Evolutionary conservation across 2,329 filamentous ascomycete species (phyloP), one percentile per base, ranked within the genome.

Genomic region (Aspergillus sp.): DNA sequence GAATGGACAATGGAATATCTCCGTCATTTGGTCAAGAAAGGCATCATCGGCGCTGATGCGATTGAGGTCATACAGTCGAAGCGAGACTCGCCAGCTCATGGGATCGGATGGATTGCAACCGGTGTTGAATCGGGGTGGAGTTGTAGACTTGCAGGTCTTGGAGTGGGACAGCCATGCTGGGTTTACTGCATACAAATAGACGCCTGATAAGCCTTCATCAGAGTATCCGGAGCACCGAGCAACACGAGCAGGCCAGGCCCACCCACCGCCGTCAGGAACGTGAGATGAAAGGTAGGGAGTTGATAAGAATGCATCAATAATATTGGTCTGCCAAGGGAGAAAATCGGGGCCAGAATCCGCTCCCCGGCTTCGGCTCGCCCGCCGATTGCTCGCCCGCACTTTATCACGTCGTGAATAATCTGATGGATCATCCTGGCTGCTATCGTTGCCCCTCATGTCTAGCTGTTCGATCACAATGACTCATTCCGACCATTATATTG

Each of bases 1-100:
- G 71, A 73, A 46, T 74, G 71, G 72, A 73, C 70, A 0, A 69
- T 73, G 67, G 71, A 74, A 26, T 75, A 66, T 60, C 57, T 73
- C 12, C 64, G 67, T 2, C 60, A 63, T 36, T 55, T 75, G 1
- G 67, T 73, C 42, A 53, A 57, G 1, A 66, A 67, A 47, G 54
- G 63, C 7, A 52, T 65, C 6, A 63, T 73, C 20, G 67, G 54
- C 0, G 61, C 59, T 0, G 58, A 66, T 6, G 69, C 70, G 1
- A 62, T 72, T 29, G 49, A 65, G 14, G 64, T 68, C 22, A 68
- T 73, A 5, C 68, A 75, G 46, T 69, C 67, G 3, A 67, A 69
- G 46, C 69, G 71, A 9, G 70, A 74, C 52, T 59, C 69, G 18
- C 67, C 71, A 10, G 57, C 22, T n/a, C 68, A 72, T 65, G 71